phyloP scores from a whole-genome alignment of 2,329 filamentous ascomycete genomes.

The Diaporthe sp. region DNA sequence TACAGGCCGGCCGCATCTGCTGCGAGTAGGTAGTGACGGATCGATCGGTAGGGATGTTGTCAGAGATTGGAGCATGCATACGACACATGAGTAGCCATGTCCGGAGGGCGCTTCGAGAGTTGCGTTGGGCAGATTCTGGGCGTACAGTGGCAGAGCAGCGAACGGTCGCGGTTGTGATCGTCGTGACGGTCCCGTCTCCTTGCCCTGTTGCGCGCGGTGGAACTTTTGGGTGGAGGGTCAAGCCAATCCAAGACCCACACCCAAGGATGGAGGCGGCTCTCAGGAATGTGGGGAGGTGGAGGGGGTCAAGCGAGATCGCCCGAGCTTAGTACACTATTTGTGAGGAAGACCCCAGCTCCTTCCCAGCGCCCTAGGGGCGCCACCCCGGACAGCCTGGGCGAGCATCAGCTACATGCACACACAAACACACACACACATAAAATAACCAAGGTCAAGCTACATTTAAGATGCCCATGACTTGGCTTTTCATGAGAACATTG shows the following conservation, averaged over 20 bases:
- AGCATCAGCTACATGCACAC: too few relatives aligned
- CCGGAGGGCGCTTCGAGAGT: background rate
- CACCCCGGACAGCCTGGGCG: too few relatives aligned
- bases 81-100: conserved; percentile 2
- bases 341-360: conserved; percentile 3
- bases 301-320: background rate
- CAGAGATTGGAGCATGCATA: background rate
- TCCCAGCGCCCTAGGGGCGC: too few relatives aligned
- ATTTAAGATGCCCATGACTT: too few relatives aligned
- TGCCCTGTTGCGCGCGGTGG: background rate
- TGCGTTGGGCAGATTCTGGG: background rate
- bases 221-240: conserved; percentile 35
- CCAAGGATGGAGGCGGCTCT: background rate
- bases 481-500: too few relatives aligned
- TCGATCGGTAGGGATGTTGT: background rate
- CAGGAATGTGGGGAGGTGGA: background rate
- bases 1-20: conserved; percentile 32
- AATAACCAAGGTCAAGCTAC: too few relatives aligned
- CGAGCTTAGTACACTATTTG: background rate
- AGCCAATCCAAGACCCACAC: conserved; percentile 5
- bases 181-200: background rate
- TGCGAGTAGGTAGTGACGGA: conserved; percentile 5
- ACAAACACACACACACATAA: too few relatives aligned
- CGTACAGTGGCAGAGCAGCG: background rate
- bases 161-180: background rate